Base-by-base conservation (phyloP, 352 stramenopile species). In the Phytophthora pinifolia region DNA sequence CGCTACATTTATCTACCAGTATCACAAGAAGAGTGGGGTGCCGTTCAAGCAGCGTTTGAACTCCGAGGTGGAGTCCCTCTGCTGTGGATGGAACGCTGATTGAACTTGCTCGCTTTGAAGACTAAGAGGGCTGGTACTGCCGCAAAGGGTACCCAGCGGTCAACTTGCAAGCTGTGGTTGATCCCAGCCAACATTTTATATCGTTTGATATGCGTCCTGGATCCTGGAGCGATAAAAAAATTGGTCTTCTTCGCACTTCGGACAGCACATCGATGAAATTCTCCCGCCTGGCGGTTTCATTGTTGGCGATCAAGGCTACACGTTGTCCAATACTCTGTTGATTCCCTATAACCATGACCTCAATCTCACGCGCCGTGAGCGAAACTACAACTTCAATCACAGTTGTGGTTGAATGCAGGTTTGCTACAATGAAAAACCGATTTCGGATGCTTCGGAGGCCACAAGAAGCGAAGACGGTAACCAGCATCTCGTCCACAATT, bases 111-210 rank as follows among this genome's bases (percentile, higher is more conserved):
- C 29, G 49, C 1, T 44, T 49, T 29, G 31, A 48, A 30, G 31
- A 48, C 6, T 49, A 43, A 9, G 37, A 49, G 12, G 38, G 38
- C 1, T 57, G 31, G 14, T 49, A 57, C 12, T 45, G 46, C 9
- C 14, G 34, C 0, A 45, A 54, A 7, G 46, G 34, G 3, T 57
- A 37, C 9, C 38, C 27, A 9, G 38, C 38, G 4, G 20, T 57
- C 6, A 57, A 49, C 12, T n/a, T 43, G 14, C 49, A 57, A 44
- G 38, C 39, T 7, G 7, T 49, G 10, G 17, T 43, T 9, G 37
- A 49, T 29, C 20, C 18, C 20, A 14, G 14, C 1, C 30, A 43
- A 12, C 49, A 20, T 1, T 49, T 48, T 29, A 36, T 57, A 18
- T 31, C 18, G 0, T 57, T 49, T 49, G 30, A 57, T 53, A 30